phyloP scores from a whole-genome alignment of 2,329 filamentous ascomycete species.

The Monosporascus sp. region DNA sequence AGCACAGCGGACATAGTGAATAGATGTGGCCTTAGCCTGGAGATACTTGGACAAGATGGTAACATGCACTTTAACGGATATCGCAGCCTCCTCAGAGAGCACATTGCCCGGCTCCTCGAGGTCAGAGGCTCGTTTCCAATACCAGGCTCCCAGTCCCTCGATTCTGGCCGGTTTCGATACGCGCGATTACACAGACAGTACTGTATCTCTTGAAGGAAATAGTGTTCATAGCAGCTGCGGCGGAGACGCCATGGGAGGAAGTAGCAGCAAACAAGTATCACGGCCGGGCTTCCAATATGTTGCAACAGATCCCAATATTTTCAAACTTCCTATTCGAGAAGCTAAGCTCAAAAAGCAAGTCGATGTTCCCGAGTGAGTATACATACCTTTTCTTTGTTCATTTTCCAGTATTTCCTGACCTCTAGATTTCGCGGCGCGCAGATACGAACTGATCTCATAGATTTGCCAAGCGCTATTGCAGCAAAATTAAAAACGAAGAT shows the following conservation, averaged over 20 bases:
- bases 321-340: neutral
- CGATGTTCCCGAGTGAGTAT: neutral
- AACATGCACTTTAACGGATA: neutral
- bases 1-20: too few relatives aligned
- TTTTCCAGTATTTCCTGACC: neutral
- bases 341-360: neutral
- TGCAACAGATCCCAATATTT: neutral
- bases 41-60: neutral
- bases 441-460: neutral
- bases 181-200: neutral
- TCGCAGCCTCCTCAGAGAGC: too few relatives aligned
- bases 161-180: neutral
- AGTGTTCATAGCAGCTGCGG: too few relatives aligned
- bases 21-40: too few relatives aligned
- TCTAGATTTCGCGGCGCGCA: neutral
- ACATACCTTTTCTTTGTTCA: neutral
- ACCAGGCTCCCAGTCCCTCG: neutral
- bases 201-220: neutral
- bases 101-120: neutral
- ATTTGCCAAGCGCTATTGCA: neutral
- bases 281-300: neutral
- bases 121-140: neutral
- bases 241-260: neutral
- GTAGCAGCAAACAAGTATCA: neutral
- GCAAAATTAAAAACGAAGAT: neutral